Percentiles rank a stretch among this genome's conserved stretches.
Conservation (phyloP, 2,329 filamentous ascomycete species). For the Hymenotorrendiella dingleyae region DNA sequence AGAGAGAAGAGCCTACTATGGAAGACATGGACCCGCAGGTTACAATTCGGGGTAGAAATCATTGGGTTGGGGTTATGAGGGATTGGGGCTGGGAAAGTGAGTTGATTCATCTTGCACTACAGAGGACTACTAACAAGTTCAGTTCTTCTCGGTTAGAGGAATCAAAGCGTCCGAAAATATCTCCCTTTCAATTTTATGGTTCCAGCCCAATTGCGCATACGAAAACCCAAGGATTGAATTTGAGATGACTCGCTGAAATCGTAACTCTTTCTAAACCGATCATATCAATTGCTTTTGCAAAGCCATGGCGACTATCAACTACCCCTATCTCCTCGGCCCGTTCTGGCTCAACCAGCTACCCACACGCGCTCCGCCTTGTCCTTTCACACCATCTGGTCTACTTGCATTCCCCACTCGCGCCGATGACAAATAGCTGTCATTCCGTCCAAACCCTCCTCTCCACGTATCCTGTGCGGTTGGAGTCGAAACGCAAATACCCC, state of each 20-base stretch:
- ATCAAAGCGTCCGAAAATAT: no score
- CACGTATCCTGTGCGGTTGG: no score
- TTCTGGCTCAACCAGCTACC: constrained; percentile 11
- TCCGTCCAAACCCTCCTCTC: constrained; percentile 18
- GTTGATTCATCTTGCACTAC: constrained; percentile 28
- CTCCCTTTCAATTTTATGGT: no score
- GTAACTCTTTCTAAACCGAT: no score
- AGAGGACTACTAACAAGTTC: constrained; percentile 3
- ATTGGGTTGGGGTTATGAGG: constrained; percentile 68
- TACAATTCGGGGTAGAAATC: constrained; percentile 58
- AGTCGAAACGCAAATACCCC: no score
- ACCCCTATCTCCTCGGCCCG: constrained; percentile 3
- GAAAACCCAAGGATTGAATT: no score
- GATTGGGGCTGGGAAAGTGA: constrained; percentile 69
- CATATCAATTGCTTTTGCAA: no score
- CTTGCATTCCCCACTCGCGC: not conserved
- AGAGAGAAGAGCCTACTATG: constrained; percentile 24
- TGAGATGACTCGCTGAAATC: no score
- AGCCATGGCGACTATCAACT: no score
- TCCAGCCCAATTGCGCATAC: no score
- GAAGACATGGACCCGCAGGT: constrained; percentile 50
- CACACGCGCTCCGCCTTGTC: constrained; percentile 5
- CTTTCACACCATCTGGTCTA: not conserved
- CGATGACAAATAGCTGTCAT: not conserved
- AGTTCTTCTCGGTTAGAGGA: constrained; percentile 18